Conservation (phyloP, 345 rosid genomes). For the Aethionema arabicum region DNA sequence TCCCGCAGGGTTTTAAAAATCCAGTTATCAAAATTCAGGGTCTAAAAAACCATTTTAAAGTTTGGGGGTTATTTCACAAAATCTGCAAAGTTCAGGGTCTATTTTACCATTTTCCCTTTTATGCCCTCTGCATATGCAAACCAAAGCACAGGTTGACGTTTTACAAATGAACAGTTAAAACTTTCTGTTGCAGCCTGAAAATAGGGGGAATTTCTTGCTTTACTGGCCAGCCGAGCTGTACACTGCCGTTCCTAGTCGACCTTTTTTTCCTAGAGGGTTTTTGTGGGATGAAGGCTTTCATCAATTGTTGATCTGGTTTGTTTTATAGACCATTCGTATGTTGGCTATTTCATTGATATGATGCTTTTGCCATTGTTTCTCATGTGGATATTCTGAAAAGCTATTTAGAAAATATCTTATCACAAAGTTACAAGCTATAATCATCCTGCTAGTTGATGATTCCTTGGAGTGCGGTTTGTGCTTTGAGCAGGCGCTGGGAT, state of each 20-base stretch:
- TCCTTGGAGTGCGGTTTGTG: conserved; percentile 20
- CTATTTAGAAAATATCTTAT: conserved; percentile 8
- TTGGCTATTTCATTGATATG: conserved; percentile 14
- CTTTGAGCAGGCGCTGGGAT: conserved; percentile 87
- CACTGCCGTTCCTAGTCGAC: conserved; percentile 97
- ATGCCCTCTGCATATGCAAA: conserved; percentile 7
- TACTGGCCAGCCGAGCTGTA: conserved; percentile 99
- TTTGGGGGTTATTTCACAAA: too few relatives aligned
- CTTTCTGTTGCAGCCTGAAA: conserved; percentile 57
- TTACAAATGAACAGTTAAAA: conserved; percentile 38
- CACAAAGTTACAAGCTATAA: conserved; percentile 21
- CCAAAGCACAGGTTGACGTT: conserved; percentile 18
- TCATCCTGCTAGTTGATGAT: conserved; percentile 15
- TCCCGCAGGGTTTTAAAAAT: too few relatives aligned
- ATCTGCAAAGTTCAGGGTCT: too few relatives aligned
- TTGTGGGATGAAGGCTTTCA: conserved; percentile 99
- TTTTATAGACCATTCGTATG: conserved; percentile 19
- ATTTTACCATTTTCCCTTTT: background rate
- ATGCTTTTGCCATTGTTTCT: conserved; percentile 15
- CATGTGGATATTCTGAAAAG: conserved; percentile 15
- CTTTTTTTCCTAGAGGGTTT: conserved; percentile 96
- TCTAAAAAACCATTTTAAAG: too few relatives aligned
- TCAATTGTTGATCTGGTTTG: conserved; percentile 90
- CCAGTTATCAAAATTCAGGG: too few relatives aligned
- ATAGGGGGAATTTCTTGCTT: conserved; percentile 51